Conservation (phyloP, 345 rosid genomes). For the Eucalyptus erythrocorys region DNA sequence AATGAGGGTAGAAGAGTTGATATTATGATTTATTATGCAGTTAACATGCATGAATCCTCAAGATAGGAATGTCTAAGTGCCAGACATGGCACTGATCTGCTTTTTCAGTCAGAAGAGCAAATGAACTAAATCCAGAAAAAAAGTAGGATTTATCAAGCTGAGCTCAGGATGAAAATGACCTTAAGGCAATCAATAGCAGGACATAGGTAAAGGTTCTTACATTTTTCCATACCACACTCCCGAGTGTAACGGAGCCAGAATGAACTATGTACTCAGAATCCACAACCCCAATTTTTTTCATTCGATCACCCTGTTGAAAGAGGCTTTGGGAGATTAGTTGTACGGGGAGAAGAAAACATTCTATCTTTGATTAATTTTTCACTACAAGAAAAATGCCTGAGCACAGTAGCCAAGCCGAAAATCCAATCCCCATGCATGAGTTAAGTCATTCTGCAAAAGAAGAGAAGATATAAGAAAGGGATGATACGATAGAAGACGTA, state of each 20-base stretch:
- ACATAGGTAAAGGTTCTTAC: slow-evolving; percentile 3
- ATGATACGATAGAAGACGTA: neutral
- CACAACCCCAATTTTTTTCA: slow-evolving; percentile 60
- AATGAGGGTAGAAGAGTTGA: neutral
- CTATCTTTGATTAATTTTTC: neutral
- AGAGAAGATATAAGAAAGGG: neutral
- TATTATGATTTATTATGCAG: neutral
- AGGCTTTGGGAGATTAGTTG: neutral
- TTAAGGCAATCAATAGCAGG: neutral
- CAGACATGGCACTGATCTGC: neutral
- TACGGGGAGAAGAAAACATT: neutral
- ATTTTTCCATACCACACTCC: slow-evolving; percentile 28
- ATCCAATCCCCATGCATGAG: slow-evolving; percentile 74
- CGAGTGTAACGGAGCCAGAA: slow-evolving; percentile 57
- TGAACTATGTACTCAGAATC: slow-evolving; percentile 68
- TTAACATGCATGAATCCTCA: neutral
- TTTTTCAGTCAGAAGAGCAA: neutral
- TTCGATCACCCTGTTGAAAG: slow-evolving; percentile 49
- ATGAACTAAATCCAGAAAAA: neutral
- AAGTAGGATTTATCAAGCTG: neutral
- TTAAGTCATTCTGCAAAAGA: slow-evolving; percentile 53
- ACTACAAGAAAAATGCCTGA: slow-evolving; percentile 23
- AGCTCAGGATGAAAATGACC: neutral
- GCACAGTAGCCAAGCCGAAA: slow-evolving; percentile 74
- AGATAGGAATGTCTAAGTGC: neutral